Conservation (phyloP, 2,329 filamentous ascomycete genomes). For the Paramyrothecium roridum region DNA sequence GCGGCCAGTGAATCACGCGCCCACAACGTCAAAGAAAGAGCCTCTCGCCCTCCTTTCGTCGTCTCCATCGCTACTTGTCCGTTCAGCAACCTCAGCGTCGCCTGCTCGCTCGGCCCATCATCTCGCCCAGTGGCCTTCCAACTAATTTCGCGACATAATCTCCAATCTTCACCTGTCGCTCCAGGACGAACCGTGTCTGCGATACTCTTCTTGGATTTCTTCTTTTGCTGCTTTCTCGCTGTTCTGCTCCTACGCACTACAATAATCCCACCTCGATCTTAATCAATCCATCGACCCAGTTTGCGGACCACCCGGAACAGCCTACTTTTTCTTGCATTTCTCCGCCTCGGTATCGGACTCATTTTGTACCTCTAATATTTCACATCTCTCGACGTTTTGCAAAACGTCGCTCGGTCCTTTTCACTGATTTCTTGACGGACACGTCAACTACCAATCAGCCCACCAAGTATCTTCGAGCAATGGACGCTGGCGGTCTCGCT, state of each 20-base stretch:
- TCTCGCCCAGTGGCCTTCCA: too few species aligned
- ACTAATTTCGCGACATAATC: too few species aligned
- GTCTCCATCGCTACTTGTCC: neutral
- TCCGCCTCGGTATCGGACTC: neutral
- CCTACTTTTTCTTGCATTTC: neutral
- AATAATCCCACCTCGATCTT: too few species aligned
- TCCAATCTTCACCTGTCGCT: too few species aligned
- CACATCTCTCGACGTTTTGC: neutral
- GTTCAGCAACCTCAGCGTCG: neutral
- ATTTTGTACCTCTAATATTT: neutral
- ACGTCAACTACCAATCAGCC: conserved; percentile 6
- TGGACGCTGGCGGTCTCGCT: conserved; percentile 99
- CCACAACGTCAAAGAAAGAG: neutral
- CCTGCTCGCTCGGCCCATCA: neutral
- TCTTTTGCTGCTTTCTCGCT: too few species aligned
- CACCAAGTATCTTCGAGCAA: conserved; percentile 38
- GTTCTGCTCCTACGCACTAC: too few species aligned
- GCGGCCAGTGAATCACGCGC: neutral
- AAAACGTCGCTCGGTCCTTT: neutral
- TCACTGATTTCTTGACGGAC: conserved; percentile 14
- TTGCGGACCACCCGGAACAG: neutral
- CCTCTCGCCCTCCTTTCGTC: neutral
- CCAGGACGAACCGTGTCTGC: too few species aligned
- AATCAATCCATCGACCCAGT: neutral
- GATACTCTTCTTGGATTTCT: too few species aligned